A percentile compares a stretch with the other conserved stretches of the same genome.
These are phyloP conservation scores for Botrytis fragariae DNA, from an alignment of 2,329 filamentous ascomycete species.

Conservation along the genomic window DNA sequence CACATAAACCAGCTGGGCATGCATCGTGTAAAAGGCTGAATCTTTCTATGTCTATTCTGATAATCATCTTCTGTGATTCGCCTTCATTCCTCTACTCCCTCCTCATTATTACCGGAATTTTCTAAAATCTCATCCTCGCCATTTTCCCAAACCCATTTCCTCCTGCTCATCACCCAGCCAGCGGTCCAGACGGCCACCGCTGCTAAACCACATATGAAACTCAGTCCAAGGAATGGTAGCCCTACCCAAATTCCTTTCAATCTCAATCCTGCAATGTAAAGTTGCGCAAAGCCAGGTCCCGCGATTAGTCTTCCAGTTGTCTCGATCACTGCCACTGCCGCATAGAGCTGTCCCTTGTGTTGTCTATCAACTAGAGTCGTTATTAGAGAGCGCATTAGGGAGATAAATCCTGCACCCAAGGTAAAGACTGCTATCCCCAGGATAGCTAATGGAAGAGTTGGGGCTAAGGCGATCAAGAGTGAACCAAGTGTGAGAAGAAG, in stretches of 20 bases:
- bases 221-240: slow-evolving; percentile 29
- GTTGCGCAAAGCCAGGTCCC: slow-evolving; percentile 28
- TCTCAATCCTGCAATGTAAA: slow-evolving; percentile 32
- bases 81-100: not conserved
- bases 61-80: not conserved
- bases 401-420: slow-evolving; percentile 29
- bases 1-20: no score
- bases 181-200: not conserved
- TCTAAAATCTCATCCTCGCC: no score
- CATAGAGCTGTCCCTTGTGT: slow-evolving; percentile 33
- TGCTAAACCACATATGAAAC: not conserved
- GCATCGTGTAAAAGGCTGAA: no score
- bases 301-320: slow-evolving; percentile 28
- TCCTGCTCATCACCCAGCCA: slow-evolving; percentile 1
- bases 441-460: slow-evolving; percentile 29
- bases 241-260: slow-evolving; percentile 32
- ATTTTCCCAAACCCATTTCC: not conserved
- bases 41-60: not conserved
- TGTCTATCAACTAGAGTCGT: slow-evolving; percentile 32
- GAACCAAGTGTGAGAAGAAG: slow-evolving; percentile 27
- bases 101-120: not conserved
- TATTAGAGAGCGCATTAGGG: slow-evolving; percentile 28
- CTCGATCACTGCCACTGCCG: slow-evolving; percentile 32
- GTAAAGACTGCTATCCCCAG: slow-evolving; percentile 31
- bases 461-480: slow-evolving; percentile 27